Base-by-base conservation (phyloP, 805 yeast genomes). In the Yueomyces sp. region DNA sequence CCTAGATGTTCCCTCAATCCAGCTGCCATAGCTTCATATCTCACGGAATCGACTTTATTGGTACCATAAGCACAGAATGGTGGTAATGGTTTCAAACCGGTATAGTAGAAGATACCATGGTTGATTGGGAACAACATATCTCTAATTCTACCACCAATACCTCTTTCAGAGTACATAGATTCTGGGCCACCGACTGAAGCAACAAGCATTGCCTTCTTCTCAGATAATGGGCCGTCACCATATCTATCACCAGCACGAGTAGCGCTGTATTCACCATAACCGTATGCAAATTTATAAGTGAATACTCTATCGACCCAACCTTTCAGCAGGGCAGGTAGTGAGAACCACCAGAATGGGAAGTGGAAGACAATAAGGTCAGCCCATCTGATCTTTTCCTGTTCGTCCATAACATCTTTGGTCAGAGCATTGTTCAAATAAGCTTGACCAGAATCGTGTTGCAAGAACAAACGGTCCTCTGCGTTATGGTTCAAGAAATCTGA, bases 321-420 rank as follows among this genome's bases (percentile, higher is more conserved):
- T 36, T 55, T 59, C 28, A 59, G 40, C 33, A 57, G 57, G n/a
- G 62, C 60, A 11, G 60, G 63, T 57, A 59, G 48, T 4, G 47
- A 34, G 42, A 45, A 57, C 63, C 63, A 59, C 63, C 63, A 59
- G 2, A 55, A 19, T 26, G 63, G 62, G 47, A 57, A 57, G 37
- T 49, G 55, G 33, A 56, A 49, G 28, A 59, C 47, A 8, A 59
- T 46, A 5, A 45, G n/a, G 42, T 59, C 63, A 8, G 60, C 59
- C 63, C 63, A 59, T 26, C 42, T 31, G 4, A 56, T 44, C 37
- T 59, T 59, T 37, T 54, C 51, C 39, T 59, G 64, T 40, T 55
- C 63, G 3, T 36, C 47, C 28, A 47, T 37, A 19, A 59, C 62
- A 42, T 59, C 64, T 2, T 42, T 48, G n/a, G 63, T 56, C 30